Conservation (phyloP, 805 yeast species). For the Scheffersomyces spartinae region DNA sequence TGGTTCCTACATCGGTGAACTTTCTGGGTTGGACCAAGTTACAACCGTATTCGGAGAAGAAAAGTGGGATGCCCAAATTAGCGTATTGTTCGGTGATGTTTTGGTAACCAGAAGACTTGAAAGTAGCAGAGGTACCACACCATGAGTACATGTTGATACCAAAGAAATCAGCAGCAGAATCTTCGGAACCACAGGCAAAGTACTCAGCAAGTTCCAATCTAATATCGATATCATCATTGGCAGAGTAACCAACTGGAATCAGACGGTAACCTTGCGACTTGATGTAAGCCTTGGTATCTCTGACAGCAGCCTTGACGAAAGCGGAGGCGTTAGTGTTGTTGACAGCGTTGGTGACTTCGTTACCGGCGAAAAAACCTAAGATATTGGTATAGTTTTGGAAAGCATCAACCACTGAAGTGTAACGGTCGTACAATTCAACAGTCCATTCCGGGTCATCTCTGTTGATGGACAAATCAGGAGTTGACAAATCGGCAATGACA, state of each 20-base stretch:
- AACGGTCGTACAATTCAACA: constrained; percentile 50
- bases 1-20: constrained; percentile 59
- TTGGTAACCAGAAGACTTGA: constrained; percentile 50
- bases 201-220: constrained; percentile 62
- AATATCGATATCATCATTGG: constrained; percentile 61
- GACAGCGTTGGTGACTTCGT: constrained; percentile 63
- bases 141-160: constrained; percentile 88
- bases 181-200: constrained; percentile 62
- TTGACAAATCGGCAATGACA: constrained; percentile 68
- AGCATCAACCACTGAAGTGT: constrained; percentile 56
- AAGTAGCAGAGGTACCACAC: constrained; percentile 65
- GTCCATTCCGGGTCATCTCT: constrained; percentile 56
- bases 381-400: constrained; percentile 62
- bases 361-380: constrained; percentile 79
- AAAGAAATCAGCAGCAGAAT: constrained; percentile 63
- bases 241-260: constrained; percentile 76
- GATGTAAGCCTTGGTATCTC: constrained; percentile 67
- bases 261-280: constrained; percentile 44
- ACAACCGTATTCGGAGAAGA: constrained; percentile 82
- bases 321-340: constrained; percentile 68
- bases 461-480: constrained; percentile 53
- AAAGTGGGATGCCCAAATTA: constrained; percentile 58
- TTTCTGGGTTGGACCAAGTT: constrained; percentile 57
- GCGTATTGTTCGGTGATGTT: constrained; percentile 52
- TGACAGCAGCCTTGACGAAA: constrained; percentile 71